Base-by-base conservation (phyloP, 2,329 filamentous ascomycete genomes). In the Aspergillus bombycis region DNA sequence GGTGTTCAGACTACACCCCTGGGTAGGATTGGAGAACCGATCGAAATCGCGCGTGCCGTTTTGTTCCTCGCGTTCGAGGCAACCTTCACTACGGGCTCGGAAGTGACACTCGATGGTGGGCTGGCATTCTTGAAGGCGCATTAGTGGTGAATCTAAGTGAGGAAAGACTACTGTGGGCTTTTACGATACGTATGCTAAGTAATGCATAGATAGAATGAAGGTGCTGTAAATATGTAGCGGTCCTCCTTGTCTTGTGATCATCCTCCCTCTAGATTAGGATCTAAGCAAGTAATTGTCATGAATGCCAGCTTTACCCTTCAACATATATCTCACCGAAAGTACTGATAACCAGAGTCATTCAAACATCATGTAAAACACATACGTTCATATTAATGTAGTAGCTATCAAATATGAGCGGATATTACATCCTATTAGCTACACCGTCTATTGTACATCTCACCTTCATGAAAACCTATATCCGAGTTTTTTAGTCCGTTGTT, bases 11-110 rank as follows among this genome's bases (percentile, higher is more conserved):
- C 50, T 7, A 66, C 64, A 2, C 61, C 58, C 16, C n/a, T 65
- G 12, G 57, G 38, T 11, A 56, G 64, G n/a, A 57, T 61, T 45
- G 58, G 54, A 12, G 48, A 34, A 4, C 48, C 64, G 1, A 54
- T 32, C n/a, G 61, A 65, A 36, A 55, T 65, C 12, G 61, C 64
- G 8, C 53, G 30, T 16, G 64, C 45, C 0, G 64, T 60, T 23
- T 26, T 57, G 9, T 65, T 65, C 38, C 21, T 65, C 11, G 64
- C 38, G 0, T 65, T 65, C 14, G 64, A 65, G 34, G 61, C 64
- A 4, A 65, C 55, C 1, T 65, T 65, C 36, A 63, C 64, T 3
- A 65, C 64, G 11, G 64, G 58, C 0, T 50, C 58, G 7, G 53
- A 65, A 21, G n/a, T 65, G 21, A 28, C 46, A 7, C 26, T 63